Conservation (phyloP, 2,329 filamentous ascomycete species). For the Colletotrichum filicis region DNA sequence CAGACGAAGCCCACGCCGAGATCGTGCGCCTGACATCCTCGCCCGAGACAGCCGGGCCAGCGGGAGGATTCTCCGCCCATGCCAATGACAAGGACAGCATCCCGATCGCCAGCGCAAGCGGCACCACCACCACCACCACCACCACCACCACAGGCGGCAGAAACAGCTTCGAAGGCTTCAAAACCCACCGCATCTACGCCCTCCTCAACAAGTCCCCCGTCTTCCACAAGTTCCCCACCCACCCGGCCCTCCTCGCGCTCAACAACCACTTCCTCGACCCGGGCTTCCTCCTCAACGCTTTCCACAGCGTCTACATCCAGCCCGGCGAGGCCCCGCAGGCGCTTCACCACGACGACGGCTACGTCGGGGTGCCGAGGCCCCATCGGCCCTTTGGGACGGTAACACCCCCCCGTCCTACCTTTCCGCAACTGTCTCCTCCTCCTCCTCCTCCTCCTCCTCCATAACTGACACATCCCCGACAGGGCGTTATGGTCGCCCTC, state of each 20-base stretch:
- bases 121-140: no score
- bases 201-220: constrained; percentile 50
- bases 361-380: constrained; percentile 46
- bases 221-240: constrained; percentile 49
- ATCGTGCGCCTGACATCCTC: constrained; percentile 38
- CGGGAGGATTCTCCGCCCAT: constrained; percentile 22
- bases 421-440: background rate
- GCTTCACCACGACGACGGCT: constrained; percentile 47
- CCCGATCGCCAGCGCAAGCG: no score
- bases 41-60: constrained; percentile 39
- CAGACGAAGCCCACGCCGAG: constrained; percentile 39
- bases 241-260: constrained; percentile 48
- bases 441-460: background rate
- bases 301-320: constrained; percentile 51
- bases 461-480: background rate
- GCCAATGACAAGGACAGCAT: background rate
- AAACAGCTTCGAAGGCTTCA: constrained; percentile 49
- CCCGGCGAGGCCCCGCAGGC: constrained; percentile 50
- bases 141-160: constrained; percentile 39
- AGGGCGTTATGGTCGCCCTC: constrained; percentile 45
- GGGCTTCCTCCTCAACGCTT: constrained; percentile 47
- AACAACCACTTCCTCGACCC: constrained; percentile 53
- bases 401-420: background rate
- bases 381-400: constrained; percentile 46
- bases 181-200: constrained; percentile 50